Percentiles rank a stretch among this genome's conserved stretches.
Conservation (phyloP, 306 rosid species). For the Sechiopsis laciniata region DNA sequence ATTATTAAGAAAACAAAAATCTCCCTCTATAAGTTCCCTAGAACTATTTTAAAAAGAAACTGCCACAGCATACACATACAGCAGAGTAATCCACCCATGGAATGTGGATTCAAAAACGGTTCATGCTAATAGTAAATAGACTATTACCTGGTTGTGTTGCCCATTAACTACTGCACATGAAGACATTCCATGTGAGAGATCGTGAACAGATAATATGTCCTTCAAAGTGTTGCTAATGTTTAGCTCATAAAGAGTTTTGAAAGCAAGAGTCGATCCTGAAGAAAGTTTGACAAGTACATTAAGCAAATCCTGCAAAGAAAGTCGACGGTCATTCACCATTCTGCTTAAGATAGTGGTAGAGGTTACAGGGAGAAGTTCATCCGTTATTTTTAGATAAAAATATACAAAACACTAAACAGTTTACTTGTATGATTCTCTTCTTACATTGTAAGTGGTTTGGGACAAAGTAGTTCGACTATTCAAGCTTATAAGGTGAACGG, state of each 20-base stretch:
- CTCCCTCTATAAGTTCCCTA: not conserved
- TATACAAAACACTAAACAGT: not conserved
- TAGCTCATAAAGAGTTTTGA: constrained; percentile 68
- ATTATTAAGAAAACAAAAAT: not conserved
- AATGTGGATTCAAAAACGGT: constrained; percentile 22
- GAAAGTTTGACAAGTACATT: constrained; percentile 75
- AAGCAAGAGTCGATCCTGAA: constrained; percentile 75
- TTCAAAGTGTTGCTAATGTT: constrained; percentile 64
- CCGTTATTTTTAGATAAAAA: constrained; percentile 10
- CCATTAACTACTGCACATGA: constrained; percentile 54
- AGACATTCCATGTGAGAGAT: constrained; percentile 62
- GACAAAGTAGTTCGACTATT: constrained; percentile 60
- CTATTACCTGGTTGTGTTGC: constrained; percentile 66
- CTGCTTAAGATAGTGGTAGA: not conserved
- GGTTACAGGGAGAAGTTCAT: not conserved
- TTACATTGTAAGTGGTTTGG: constrained; percentile 59
- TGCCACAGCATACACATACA: not conserved
- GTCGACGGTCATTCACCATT: not conserved
- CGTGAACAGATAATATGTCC: constrained; percentile 58
- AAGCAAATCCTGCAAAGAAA: constrained; percentile 63
- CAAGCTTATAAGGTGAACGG: constrained; percentile 53
- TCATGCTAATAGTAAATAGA: constrained; percentile 21
- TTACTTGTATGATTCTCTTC: constrained; percentile 12
- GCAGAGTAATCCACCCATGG: not conserved
- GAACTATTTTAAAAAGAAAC: not conserved